Evolutionary conservation across 495 filamentous ascomycete genomes (phyloP).

Genomic region (Mycothermus thermophilus): DNA sequence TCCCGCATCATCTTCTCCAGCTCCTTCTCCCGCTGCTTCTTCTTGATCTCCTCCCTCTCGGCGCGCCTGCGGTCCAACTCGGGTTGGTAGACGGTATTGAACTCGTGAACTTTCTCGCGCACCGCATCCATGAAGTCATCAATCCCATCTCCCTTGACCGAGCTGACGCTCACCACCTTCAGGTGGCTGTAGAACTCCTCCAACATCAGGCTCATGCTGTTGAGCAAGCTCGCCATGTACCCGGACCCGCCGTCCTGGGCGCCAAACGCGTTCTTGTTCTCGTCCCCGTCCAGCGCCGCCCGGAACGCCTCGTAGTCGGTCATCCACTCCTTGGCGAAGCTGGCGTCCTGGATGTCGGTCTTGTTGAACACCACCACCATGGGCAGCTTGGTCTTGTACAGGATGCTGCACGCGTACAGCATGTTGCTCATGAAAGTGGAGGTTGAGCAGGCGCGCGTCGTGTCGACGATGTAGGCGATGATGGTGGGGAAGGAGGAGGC

Average conservation of each 20-base stretch:
- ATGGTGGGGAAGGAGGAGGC: constrained; percentile 91
- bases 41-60: constrained; percentile 60
- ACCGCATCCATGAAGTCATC: constrained; percentile 89
- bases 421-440: constrained; percentile 99
- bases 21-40: constrained; percentile 58
- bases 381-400: constrained; percentile 95
- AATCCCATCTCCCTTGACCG: constrained; percentile 83
- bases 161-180: constrained; percentile 80
- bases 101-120: constrained; percentile 73
- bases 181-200: constrained; percentile 96
- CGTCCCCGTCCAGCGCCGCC: constrained; percentile 62
- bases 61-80: constrained; percentile 70
- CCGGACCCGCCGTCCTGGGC: constrained; percentile 68
- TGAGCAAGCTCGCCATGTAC: constrained; percentile 92
- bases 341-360: constrained; percentile 82
- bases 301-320: constrained; percentile 96
- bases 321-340: constrained; percentile 98
- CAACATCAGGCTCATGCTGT: constrained; percentile 94
- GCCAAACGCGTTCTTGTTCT: constrained; percentile 62
- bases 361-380: constrained; percentile 99
- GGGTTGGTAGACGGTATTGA: constrained; percentile 79
- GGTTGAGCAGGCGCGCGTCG: constrained; percentile 79
- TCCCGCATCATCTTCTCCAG: constrained; percentile 87
- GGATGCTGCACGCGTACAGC: constrained; percentile 94
- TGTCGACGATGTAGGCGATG: constrained; percentile 94